These are phyloP conservation scores for Leccinum subfulvum DNA, from an alignment of 1,284 basidiomycete genomes.

Conservation along the genomic window DNA sequence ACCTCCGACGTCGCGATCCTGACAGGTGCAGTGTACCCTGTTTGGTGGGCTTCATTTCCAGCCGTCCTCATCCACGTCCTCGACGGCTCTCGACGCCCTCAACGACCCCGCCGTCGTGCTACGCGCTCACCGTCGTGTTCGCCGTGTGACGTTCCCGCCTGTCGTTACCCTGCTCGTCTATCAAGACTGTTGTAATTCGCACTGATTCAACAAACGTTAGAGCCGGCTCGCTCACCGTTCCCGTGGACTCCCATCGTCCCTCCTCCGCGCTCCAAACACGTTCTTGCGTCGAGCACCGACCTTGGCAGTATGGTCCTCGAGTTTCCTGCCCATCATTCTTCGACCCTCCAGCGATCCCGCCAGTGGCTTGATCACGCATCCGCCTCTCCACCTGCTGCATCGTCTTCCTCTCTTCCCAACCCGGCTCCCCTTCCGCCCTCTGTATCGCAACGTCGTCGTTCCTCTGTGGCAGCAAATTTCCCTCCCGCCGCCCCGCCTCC, in stretches of 20 bases:
- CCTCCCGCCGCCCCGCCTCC: conserved; percentile 71
- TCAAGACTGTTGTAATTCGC: conserved; percentile 20
- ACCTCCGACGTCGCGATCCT: conserved; percentile 27
- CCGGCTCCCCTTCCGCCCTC: conserved; percentile 36
- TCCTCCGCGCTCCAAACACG: background rate
- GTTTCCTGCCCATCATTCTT: conserved; percentile 45
- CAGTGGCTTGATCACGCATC: conserved; percentile 48
- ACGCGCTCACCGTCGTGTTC: conserved; percentile 16
- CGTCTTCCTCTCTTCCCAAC: conserved; percentile 37
- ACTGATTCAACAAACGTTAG: conserved; percentile 13
- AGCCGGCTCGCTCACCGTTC: conserved; percentile 12
- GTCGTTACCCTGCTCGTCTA: background rate
- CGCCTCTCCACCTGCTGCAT: conserved; percentile 27
- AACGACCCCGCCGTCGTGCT: conserved; percentile 9
- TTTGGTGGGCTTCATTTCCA: conserved; percentile 8
- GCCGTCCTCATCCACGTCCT: conserved; percentile 6
- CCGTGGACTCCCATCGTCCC: background rate
- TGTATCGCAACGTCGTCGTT: conserved; percentile 56
- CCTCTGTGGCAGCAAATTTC: conserved; percentile 61
- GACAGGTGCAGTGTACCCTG: conserved; percentile 13
- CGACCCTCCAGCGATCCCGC: conserved; percentile 39
- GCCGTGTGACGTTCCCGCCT: conserved; percentile 13
- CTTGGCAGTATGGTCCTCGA: conserved; percentile 51
- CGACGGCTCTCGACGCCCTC: conserved; percentile 10
- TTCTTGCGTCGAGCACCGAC: background rate